Evolutionary conservation across 331 rosid genomes (phyloP), one percentile per base, ranked within the genome.

Genomic region (Saraca asoca): DNA sequence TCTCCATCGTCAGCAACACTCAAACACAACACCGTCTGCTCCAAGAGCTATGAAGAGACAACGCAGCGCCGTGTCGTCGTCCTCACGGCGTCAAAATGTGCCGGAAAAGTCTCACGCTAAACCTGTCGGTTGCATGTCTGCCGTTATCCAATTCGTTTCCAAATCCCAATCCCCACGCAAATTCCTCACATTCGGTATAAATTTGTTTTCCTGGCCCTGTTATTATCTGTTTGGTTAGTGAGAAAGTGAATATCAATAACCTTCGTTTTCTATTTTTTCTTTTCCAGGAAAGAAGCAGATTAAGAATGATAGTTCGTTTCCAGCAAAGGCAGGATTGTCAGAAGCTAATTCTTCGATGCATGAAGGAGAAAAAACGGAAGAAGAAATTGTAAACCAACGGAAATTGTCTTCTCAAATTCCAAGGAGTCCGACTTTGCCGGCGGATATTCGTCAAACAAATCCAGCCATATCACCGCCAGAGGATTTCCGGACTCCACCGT

Each of bases 121-220:
- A 58, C 76, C 86, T 7, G 69, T 86, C 8, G 91, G 97, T 37
- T 91, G 97, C 85, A 84, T 87, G 94, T 84, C 97, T 54, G 94
- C 91, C 85, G 56, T 91, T 68, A 55, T 88, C 80, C 81, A 83
- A 51, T 64, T 91, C 58, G 67, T 91, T 69, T 84, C 85, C 77
- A 72, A 63, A 66, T 78, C 90, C 44, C 76, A 79, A 45, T 38
- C 58, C 7, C 78, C 83, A 17, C 87, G 87, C 58, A 83, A 87
- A 64, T 76, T 77, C 86, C 88, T 91, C 78, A 88, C 97, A 4
- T 79, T 83, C 70, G 95, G 96, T 89, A 13, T 4, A 10, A n/a
- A n/a, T n/a, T n/a, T 75, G 37, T 17, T 37, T 29, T 45, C 4
- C 50, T 41, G 18, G 18, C 5, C 14, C 9, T 17, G 20, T 5